Evolutionary conservation across 2,329 filamentous ascomycete species (phyloP).

Genomic region (Orbilia quercus): DNA sequence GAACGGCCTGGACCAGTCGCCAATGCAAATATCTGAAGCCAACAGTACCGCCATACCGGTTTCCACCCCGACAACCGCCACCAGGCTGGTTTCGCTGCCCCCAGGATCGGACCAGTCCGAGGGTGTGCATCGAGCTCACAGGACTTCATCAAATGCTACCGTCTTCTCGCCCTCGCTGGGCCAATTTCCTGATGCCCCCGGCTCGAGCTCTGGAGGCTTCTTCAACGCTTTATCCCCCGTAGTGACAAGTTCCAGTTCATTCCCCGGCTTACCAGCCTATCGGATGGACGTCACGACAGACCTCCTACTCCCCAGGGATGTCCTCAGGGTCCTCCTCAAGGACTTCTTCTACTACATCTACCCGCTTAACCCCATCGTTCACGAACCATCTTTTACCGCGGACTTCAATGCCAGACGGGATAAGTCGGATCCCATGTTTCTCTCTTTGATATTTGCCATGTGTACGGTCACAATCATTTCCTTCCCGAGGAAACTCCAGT

Average conservation of each 20-base stretch:
- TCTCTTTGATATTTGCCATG: conserved; percentile 56
- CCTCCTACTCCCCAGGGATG: conserved; percentile 40
- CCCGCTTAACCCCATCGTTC: conserved; percentile 51
- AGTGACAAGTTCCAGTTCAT: conserved; percentile 47
- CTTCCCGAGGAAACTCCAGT: conserved; percentile 54
- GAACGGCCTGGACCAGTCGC: conserved; percentile 53
- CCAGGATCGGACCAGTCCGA: conserved; percentile 55
- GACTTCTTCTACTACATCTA: conserved; percentile 56
- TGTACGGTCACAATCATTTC: conserved; percentile 54
- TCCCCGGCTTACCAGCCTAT: conserved; percentile 49
- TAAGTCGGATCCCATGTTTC: conserved; percentile 52
- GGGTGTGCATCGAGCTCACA: conserved; percentile 52
- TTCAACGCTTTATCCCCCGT: conserved; percentile 50
- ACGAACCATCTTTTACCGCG: conserved; percentile 49
- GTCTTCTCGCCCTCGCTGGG: conserved; percentile 38
- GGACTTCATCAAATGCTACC: conserved; percentile 51
- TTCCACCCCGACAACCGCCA: conserved; percentile 43
- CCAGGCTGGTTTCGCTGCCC: conserved; percentile 50
- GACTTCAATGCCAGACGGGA: conserved; percentile 45
- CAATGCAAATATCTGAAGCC: conserved; percentile 53
- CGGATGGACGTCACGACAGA: conserved; percentile 55
- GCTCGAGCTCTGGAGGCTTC: conserved; percentile 33
- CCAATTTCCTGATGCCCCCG: conserved; percentile 45
- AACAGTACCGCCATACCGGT: conserved; percentile 27
- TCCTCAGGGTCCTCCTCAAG: conserved; percentile 42